Base-by-base conservation (phyloP, 1,284 basidiomycete species). In the Ustilago sp. region DNA sequence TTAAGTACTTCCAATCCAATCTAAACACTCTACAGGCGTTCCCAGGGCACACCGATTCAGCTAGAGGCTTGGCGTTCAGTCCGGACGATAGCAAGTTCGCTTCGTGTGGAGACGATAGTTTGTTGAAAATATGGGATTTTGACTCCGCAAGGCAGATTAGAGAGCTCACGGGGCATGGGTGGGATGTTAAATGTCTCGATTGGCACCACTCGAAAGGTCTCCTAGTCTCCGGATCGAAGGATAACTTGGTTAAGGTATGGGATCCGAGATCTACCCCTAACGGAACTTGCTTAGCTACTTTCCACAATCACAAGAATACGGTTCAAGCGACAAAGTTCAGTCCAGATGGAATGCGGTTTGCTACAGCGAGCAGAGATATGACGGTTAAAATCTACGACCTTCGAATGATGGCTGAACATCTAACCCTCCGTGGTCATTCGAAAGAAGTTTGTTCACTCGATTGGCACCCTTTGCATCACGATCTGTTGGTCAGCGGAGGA, bases 231-330 rank as follows among this genome's bases (percentile, higher is more conserved):
- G 96, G 97, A 32, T 93, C 93, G 83, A 98, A 98, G 87, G 97
- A 99, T 87, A 98, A 98, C 87, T 90, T 95, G 79, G 94, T 99
- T 87, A 99, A 98, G 84, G 98, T 99, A 87, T 99, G 96, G 96
- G 96, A 99, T 87, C 97, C 96, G 8, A 89, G 83, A 13, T 54
- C 74, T 0, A 73, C 15, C 2, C 67, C 72, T 2, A 23, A 15
- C 0, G 79, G 77, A 2, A 75, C 65, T 9, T 79, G 79, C 47
- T 55, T 82, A n/a, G 80, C 79, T 15, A 82, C 80, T 11, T 80
- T 74, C 45, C 95, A 98, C 86, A 92, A 94, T 64, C 95, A 98
- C 87, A 98, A 98, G 88, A 97, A 98, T 78, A 98, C 95, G 0
- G 91, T 99, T 47, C 95, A 98, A 86, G 92, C 95, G 0, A 89